Base-by-base conservation (phyloP, 164 flowering plant species). In the Umbellularia californica region DNA sequence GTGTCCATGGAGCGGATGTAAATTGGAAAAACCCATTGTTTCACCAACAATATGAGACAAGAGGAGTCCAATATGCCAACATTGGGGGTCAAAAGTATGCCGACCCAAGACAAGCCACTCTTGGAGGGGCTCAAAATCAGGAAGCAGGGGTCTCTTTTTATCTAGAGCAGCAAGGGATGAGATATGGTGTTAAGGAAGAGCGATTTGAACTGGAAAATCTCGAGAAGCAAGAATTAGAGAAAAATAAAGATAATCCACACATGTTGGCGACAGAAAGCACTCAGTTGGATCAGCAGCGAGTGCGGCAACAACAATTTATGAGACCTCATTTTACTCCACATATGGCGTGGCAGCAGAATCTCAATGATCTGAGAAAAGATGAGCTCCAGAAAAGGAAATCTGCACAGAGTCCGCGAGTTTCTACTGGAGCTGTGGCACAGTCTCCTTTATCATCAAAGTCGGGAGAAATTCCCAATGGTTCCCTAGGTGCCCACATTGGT, bases 371-470 rank as follows among this genome's bases (percentile, higher is more conserved):
- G 24, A 87, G 88, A 75, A 95, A 87, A 80, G 99, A 93, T 50
- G 97, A 95, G 20, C 73, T 85, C 58, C 90, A 82, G 74, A 95
- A 87, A 81, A 90, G 92, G 79, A 93, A 89, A 82, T 74, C 84
- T 20, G 94, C 68, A 25, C 97, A 91, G 74, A 94, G 94, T 84
- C 97, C 99, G 0, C 88, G 89, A 20, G 80, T 92, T 50, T 90
- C 99, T 72, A 75, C 85, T 35, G 91, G 89, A 65, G 80, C 90
- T 68, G 69, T 90, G 77, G 87, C 86, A 76, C 96, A 92, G 65
- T 89, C 97, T 77, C 97, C 98, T 3, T 77, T 89, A 75, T 92
- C 99, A 71, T 90, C 94, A 33, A 96, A 88, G 74, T 92, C 99
- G 58, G 95, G 97, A 68, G 99, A 96, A 74, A 87, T 92, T 75